Evolutionary conservation across 352 stramenopile genomes (phyloP).

Genomic region (Aphanomyces astaci): DNA sequence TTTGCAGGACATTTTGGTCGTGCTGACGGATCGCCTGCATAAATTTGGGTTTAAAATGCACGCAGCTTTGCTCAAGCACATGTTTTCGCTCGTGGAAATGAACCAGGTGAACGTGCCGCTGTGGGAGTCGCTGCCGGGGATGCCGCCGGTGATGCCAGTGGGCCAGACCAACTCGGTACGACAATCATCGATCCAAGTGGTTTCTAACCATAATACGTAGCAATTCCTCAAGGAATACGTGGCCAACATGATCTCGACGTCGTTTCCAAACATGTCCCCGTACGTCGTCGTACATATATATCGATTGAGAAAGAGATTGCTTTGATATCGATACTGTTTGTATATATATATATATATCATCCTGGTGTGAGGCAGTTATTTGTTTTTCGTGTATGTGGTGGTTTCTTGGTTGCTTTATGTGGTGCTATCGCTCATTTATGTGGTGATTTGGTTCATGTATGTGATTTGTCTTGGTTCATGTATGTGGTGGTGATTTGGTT

Average conservation of each 20-base stretch:
- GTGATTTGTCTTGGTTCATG: too few relatives aligned
- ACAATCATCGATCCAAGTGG: background rate
- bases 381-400: too few relatives aligned
- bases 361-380: too few relatives aligned
- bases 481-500: too few relatives aligned
- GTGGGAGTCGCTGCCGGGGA: slow-evolving; percentile 86
- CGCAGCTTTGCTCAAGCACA: slow-evolving; percentile 93
- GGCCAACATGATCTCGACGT: slow-evolving; percentile 92
- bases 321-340: too few relatives aligned
- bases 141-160: slow-evolving; percentile 36
- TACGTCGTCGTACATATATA: too few relatives aligned
- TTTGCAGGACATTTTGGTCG: slow-evolving; percentile 93
- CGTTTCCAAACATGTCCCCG: slow-evolving; percentile 94
- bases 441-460: too few relatives aligned
- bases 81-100: slow-evolving; percentile 96
- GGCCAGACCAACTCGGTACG: slow-evolving; percentile 76
- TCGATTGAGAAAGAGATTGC: too few relatives aligned
- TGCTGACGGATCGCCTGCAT: slow-evolving; percentile 98
- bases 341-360: too few relatives aligned
- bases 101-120: slow-evolving; percentile 94
- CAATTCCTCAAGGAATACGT: slow-evolving; percentile 96
- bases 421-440: too few relatives aligned
- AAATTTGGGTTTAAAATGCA: slow-evolving; percentile 99
- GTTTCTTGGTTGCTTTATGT: too few relatives aligned
- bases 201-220: too few relatives aligned